Evolutionary conservation across 805 yeast species (phyloP).

Genomic region (Candida arabinofermentans): DNA sequence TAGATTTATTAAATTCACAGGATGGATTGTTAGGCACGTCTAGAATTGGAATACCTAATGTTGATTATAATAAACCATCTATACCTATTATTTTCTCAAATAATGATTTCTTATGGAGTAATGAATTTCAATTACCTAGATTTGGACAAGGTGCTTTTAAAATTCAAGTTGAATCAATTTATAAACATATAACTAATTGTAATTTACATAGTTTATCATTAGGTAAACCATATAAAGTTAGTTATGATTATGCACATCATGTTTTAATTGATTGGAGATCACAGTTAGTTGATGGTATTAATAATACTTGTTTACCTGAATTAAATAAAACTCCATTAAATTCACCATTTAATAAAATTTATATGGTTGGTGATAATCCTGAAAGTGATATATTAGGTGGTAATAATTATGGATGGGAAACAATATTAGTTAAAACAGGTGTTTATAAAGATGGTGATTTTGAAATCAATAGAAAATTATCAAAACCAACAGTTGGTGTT

Average conservation of each 20-base stretch:
- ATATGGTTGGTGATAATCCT: slow-evolving; percentile 97
- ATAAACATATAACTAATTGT: slow-evolving; percentile 37
- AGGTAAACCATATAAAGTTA: slow-evolving; percentile 79
- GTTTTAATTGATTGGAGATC: slow-evolving; percentile 55
- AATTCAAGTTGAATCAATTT: slow-evolving; percentile 55
- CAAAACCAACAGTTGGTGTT: slow-evolving; percentile 47
- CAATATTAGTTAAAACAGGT: slow-evolving; percentile 82
- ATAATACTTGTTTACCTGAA: slow-evolving; percentile 36
- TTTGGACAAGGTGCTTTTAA: slow-evolving; percentile 92
- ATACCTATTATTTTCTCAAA: slow-evolving; percentile 78
- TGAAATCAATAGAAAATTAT: slow-evolving; percentile 25
- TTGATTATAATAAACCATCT: slow-evolving; percentile 37
- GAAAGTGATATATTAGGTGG: slow-evolving; percentile 92
- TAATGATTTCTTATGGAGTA: slow-evolving; percentile 85
- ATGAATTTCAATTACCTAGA: slow-evolving; percentile 70
- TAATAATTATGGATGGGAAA: slow-evolving; percentile 81
- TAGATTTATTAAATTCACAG: slow-evolving; percentile 64
- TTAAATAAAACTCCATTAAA: slow-evolving; percentile 37
- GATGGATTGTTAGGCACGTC: slow-evolving; percentile 63
- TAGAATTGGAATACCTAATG: slow-evolving; percentile 26
- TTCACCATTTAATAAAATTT: slow-evolving; percentile 58
- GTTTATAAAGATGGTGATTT: slow-evolving; percentile 67
- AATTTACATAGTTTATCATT: slow-evolving; percentile 52
- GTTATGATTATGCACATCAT: slow-evolving; percentile 80
- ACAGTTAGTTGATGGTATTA: slow-evolving; percentile 27